Conservation (phyloP, 2,329 filamentous ascomycete genomes). For the Nemania sp. region DNA sequence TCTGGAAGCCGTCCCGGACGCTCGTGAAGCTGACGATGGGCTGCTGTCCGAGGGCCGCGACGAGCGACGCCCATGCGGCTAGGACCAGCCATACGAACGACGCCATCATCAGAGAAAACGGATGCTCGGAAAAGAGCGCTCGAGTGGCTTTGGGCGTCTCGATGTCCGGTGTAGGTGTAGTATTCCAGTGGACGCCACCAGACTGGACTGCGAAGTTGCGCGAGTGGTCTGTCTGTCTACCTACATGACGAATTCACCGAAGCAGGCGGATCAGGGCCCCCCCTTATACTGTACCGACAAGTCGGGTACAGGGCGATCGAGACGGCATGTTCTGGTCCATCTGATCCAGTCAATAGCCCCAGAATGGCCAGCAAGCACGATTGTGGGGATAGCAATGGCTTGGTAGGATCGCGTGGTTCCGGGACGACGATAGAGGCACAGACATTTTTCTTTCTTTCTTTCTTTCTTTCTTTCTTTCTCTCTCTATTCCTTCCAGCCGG, state of each 20-base stretch:
- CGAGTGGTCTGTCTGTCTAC: background rate
- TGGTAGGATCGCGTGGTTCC: too few relatives aligned
- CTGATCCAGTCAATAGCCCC: background rate
- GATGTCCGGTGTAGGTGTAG: background rate
- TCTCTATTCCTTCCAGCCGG: too few relatives aligned
- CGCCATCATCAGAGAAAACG: constrained; percentile 13
- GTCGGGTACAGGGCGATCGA: background rate
- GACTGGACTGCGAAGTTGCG: background rate
- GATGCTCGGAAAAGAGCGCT: background rate
- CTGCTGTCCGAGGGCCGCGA: constrained; percentile 37
- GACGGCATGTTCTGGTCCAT: background rate
- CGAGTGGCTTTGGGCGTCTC: background rate
- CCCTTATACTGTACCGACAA: constrained; percentile 19
- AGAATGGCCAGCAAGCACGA: background rate
- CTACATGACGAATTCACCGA: background rate
- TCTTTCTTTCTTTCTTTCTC: too few relatives aligned
- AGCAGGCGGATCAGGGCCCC: background rate
- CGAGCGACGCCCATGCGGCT: constrained; percentile 21
- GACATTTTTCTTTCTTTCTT: too few relatives aligned
- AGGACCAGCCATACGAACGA: constrained; percentile 17
- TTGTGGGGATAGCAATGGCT: constrained; percentile 1
- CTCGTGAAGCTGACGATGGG: constrained; percentile 38
- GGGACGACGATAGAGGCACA: too few relatives aligned
- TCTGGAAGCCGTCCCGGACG: constrained; percentile 31
- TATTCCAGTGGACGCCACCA: background rate